Conservation (phyloP, 352 stramenopile species). For the Thraustochytrium striatum region DNA sequence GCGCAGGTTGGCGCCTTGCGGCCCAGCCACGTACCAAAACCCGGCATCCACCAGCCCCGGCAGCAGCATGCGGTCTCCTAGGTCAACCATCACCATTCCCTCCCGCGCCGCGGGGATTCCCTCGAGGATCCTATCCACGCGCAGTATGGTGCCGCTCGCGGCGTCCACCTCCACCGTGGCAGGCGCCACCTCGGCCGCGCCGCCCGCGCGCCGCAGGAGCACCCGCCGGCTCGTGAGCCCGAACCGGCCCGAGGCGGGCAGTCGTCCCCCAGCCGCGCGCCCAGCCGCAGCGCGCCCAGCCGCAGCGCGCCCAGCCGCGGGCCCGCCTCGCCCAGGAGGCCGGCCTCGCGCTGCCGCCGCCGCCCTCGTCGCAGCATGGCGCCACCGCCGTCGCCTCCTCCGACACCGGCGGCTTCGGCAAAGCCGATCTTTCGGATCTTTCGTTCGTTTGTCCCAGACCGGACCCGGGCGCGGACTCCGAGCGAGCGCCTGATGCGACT, state of each 20-base stretch:
- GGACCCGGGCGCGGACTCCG: too few species aligned
- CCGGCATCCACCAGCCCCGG: conserved; percentile 5
- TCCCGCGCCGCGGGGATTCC: neutral
- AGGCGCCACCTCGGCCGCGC: neutral
- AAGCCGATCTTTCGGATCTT: too few species aligned
- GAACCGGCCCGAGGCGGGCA: neutral
- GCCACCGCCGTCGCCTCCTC: too few species aligned
- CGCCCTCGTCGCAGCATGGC: too few species aligned
- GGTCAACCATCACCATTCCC: neutral
- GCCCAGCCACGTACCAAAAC: neutral
- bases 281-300: neutral
- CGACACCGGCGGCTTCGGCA: too few species aligned
- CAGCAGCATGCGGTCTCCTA: neutral
- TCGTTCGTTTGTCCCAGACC: too few species aligned
- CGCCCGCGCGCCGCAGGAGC: too few species aligned
- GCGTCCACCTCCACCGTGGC: neutral
- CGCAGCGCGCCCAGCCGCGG: too few species aligned
- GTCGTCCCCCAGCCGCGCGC: neutral
- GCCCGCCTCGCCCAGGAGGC: neutral
- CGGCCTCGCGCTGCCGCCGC: neutral
- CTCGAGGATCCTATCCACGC: too few species aligned
- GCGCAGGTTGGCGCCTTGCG: neutral
- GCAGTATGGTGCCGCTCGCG: neutral
- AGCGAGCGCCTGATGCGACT: too few species aligned
- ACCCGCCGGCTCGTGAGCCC: neutral